Conservation (phyloP, 129 eudicot species). For the Scalesia atractyloides region DNA sequence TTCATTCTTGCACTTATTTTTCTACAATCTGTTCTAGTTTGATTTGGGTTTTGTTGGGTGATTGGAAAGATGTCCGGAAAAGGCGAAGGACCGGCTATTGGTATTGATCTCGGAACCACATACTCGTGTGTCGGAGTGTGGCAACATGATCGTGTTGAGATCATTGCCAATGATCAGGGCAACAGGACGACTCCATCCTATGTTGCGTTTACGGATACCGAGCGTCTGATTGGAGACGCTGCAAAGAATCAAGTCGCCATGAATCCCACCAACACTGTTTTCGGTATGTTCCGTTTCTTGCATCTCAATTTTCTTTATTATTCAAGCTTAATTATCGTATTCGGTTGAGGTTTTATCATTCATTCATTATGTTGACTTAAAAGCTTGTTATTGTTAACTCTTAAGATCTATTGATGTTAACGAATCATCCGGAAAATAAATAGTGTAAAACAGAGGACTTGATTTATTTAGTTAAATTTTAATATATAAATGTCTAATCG, state of each 20-base stretch:
- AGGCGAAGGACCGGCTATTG: conserved; percentile 15
- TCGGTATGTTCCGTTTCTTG: neutral
- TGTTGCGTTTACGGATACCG: conserved; percentile 12
- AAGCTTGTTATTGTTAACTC: too few relatives aligned
- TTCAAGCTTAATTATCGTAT: too few relatives aligned
- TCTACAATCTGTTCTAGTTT: neutral
- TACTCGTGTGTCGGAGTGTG: neutral
- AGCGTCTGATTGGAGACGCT: conserved; percentile 1
- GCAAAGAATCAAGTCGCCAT: conserved; percentile 12
- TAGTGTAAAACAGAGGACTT: too few relatives aligned
- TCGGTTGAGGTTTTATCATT: too few relatives aligned
- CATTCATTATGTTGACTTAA: too few relatives aligned
- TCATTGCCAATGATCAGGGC: conserved; percentile 6
- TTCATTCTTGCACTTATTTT: neutral
- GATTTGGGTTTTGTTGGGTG: neutral
- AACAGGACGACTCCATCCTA: conserved; percentile 1
- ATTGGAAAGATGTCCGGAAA: neutral
- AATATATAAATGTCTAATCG: neutral
- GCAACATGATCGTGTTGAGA: conserved; percentile 13
- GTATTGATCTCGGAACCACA: neutral
- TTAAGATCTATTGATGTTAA: too few relatives aligned
- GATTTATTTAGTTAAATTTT: neutral
- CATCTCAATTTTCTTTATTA: neutral
- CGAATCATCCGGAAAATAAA: too few relatives aligned
- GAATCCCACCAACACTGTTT: conserved; percentile 11